A percentile compares a stretch with the other conserved stretches of the same genome.
phyloP scores from a whole-genome alignment of 495 filamentous ascomycete species.

The Achaetomiella virescens region DNA sequence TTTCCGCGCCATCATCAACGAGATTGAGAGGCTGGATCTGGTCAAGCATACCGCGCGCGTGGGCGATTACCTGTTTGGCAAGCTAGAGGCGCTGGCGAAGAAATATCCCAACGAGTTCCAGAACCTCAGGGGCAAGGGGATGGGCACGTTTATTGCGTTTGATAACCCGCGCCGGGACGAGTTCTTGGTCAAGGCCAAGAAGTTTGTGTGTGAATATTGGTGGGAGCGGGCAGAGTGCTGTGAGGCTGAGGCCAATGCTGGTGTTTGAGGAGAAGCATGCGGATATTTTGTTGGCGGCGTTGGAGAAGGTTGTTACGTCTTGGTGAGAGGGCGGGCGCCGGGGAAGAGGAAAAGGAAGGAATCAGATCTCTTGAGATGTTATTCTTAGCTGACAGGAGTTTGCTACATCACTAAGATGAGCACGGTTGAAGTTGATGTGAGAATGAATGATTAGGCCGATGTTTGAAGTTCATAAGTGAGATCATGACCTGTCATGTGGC shows the following conservation, averaged over 20 bases:
- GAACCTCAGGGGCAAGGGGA: conserved; percentile 88
- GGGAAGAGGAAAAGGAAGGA: not conserved
- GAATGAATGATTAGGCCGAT: too few relatives aligned
- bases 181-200: conserved; percentile 77
- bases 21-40: conserved; percentile 75
- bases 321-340: not conserved
- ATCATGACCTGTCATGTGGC: too few relatives aligned
- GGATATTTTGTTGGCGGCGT: conserved; percentile 44
- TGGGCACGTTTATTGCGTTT: conserved; percentile 96
- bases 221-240: conserved; percentile 71
- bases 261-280: conserved; percentile 93
- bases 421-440: not conserved
- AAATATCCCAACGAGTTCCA: conserved; percentile 77
- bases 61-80: conserved; percentile 74
- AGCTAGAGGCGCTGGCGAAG: conserved; percentile 61
- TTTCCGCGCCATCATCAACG: conserved; percentile 86
- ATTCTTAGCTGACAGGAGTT: not conserved
- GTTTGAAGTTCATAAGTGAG: too few relatives aligned
- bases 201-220: conserved; percentile 87
- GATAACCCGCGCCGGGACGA: conserved; percentile 81
- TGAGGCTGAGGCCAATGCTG: conserved; percentile 89
- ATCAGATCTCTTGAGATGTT: not conserved
- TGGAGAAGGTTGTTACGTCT: conserved; percentile 71
- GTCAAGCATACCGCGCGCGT: conserved; percentile 75
- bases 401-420: not conserved